phyloP scores from a whole-genome alignment of 2,329 filamentous ascomycete genomes.

The Colletotrichum graminicola region DNA sequence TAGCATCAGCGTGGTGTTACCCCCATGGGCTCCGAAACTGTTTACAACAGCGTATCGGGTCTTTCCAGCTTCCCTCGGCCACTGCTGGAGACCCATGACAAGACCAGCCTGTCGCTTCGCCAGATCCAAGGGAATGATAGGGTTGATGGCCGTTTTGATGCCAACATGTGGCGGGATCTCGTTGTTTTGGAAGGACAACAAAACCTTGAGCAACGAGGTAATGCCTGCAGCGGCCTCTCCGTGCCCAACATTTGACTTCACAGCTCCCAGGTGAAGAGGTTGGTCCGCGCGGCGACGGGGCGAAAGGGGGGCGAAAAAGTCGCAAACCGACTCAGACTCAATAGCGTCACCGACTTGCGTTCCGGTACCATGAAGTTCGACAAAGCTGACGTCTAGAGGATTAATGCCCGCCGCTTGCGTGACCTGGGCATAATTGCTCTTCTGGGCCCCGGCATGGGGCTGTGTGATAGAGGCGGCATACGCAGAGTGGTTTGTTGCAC shows the following conservation, averaged over 20 bases:
- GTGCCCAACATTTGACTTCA: slow-evolving; percentile 58
- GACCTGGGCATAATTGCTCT: slow-evolving; percentile 46
- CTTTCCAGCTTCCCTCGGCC: no score
- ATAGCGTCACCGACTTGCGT: slow-evolving; percentile 50
- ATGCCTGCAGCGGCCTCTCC: slow-evolving; percentile 43
- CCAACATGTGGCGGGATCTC: slow-evolving; percentile 63
- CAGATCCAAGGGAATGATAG: no score
- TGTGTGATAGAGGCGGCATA: slow-evolving; percentile 54
- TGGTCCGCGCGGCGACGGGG: no score
- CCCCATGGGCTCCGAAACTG: slow-evolving; percentile 67
- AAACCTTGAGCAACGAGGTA: slow-evolving; percentile 45
- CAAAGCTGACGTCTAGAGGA: slow-evolving; percentile 44
- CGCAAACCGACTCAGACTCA: slow-evolving; percentile 42
- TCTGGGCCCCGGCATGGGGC: slow-evolving; percentile 29
- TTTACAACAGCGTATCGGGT: slow-evolving; percentile 7
- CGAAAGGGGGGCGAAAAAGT: slow-evolving; percentile 30
- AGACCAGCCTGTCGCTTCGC: no score
- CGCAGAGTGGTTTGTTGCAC: slow-evolving; percentile 56
- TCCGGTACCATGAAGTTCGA: slow-evolving; percentile 57
- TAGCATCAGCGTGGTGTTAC: slow-evolving; percentile 68
- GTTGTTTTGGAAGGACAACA: no score
- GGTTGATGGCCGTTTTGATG: slow-evolving; percentile 74
- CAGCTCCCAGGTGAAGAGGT: slow-evolving; percentile 17
- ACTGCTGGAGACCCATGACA: no score
- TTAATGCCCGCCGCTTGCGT: slow-evolving; percentile 49